Percentiles rank a stretch among this genome's conserved stretches.
These are phyloP conservation scores for Larix kaempferi DNA, from an alignment of 75 land plant genomes.

Conservation along the genomic window DNA sequence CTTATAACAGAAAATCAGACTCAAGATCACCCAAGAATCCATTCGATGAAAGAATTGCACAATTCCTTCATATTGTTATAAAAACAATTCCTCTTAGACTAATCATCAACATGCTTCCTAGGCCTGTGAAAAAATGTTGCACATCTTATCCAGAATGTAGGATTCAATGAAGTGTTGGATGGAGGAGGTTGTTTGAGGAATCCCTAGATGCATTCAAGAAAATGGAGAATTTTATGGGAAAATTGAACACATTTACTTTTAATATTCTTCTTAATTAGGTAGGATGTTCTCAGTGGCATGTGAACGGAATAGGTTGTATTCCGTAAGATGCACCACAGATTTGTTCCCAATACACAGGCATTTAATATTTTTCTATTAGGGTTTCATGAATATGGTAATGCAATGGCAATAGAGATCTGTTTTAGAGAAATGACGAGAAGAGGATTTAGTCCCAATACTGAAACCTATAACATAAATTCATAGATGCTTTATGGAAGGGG, in stretches of 20 bases:
- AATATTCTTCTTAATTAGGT: conserved; percentile 48
- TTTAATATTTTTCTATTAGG: conserved; percentile 60
- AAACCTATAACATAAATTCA: conserved; percentile 49
- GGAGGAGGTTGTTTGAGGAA: conserved; percentile 30
- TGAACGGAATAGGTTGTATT: conserved; percentile 53
- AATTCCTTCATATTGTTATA: too few species aligned
- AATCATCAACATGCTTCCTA: conserved; percentile 7
- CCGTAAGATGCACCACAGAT: conserved; percentile 30
- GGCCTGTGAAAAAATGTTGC: conserved; percentile 41
- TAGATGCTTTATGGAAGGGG: conserved; percentile 65
- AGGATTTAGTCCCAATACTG: conserved; percentile 48
- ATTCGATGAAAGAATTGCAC: too few species aligned
- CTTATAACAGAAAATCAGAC: too few species aligned
- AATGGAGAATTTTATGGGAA: conserved; percentile 27
- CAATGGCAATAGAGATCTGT: conserved; percentile 41
- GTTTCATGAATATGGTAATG: conserved; percentile 46
- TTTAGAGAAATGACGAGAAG: conserved; percentile 47
- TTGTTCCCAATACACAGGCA: conserved; percentile 27
- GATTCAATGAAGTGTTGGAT: conserved; percentile 37
- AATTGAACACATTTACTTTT: conserved; percentile 41
- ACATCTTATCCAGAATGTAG: conserved; percentile 39
- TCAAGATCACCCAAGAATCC: too few species aligned
- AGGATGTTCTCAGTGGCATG: conserved; percentile 36
- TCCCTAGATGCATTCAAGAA: conserved; percentile 46
- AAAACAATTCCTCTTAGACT: too few species aligned